Base-by-base conservation (phyloP, 305 asterid species). In the Coffea humblotiana region DNA sequence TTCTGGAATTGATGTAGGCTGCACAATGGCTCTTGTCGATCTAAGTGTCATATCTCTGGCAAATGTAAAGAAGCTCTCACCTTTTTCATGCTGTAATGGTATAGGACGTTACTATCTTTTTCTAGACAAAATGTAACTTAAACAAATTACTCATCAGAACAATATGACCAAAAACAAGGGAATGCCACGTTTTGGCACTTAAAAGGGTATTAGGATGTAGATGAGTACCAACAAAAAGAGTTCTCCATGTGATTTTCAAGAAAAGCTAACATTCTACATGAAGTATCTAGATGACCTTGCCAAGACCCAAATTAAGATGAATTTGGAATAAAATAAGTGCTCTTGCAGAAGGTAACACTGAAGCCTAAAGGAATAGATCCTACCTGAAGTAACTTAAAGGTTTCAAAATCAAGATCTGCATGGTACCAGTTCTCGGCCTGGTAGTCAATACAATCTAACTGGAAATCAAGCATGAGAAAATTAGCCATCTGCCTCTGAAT, bases 401-500 rank as follows among this genome's bases (percentile, higher is more conserved):
- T 96, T 86, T 96, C 99, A 69, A 92, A 90, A 87, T 94, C 98
- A 48, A 96, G 98, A 92, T 96, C 99, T 0, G 99, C 99, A 82
- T 96, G 99, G 79, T 88, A 90, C 98, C 98, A 96, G 83, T 94
- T 96, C 71, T 90, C 97, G 37, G 90, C 85, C 85, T 94, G 90
- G 84, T 96, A 96, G 75, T 96, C 97, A 37, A 96, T 94, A 85
- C 97, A 92, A 85, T 96, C 99, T 86, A 96, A 81, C 73, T 96
- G 99, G 84, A 94, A 94, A 88, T 94, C 98, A 64, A 96, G 97
- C 81, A 51, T 83, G n/a, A 96, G 97, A 77, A 96, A 80, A 85
- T 86, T 92, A 73, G 98, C 98, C 95, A 94, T 91, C 87, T 90
- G 97, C 80, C 99, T 87, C 84, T 96, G 99, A 87, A 96, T 92